These are phyloP conservation scores for Globisporangium radiosum DNA, from an alignment of 352 stramenopile genomes.

Conservation along the genomic window DNA sequence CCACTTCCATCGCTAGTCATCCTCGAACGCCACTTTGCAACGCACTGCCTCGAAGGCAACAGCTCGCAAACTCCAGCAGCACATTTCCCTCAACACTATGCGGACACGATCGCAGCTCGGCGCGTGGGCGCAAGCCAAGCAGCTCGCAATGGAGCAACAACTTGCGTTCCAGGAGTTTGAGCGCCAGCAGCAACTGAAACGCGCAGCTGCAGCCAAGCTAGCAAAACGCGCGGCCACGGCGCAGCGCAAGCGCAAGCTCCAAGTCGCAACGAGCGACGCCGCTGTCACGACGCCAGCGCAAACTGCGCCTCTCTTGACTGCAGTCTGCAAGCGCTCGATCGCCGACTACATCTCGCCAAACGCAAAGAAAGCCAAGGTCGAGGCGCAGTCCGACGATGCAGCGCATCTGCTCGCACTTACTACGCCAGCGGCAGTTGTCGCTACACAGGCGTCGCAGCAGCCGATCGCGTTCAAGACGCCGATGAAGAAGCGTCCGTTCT, in stretches of 20 bases:
- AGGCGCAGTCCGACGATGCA: too few species aligned
- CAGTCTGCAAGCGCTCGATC: conserved; percentile 3
- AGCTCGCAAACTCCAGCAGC: too few species aligned
- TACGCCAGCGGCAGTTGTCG: too few species aligned
- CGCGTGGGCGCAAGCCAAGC: not conserved
- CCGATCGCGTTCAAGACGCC: conserved; percentile 9
- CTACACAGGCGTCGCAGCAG: not conserved
- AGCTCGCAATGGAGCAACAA: not conserved
- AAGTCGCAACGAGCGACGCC: conserved; percentile 1
- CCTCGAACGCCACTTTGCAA: not conserved
- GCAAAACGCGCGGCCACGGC: not conserved
- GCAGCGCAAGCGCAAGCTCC: conserved; percentile 6
- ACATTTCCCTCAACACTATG: not conserved
- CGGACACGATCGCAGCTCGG: not conserved
- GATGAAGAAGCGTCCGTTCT: conserved; percentile 9
- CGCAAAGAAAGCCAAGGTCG: conserved; percentile 6
- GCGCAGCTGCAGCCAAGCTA: not conserved
- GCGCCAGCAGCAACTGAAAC: conserved; percentile 2
- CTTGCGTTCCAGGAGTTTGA: not conserved
- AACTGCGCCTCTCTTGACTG: too few species aligned
- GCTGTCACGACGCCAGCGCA: not conserved
- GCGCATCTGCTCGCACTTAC: too few species aligned
- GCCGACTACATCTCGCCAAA: conserved; percentile 15
- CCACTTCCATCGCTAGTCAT: too few species aligned
- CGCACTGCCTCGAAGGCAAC: not conserved